Base-by-base conservation (phyloP, 495 filamentous ascomycete species). In the Daldinia childiae region DNA sequence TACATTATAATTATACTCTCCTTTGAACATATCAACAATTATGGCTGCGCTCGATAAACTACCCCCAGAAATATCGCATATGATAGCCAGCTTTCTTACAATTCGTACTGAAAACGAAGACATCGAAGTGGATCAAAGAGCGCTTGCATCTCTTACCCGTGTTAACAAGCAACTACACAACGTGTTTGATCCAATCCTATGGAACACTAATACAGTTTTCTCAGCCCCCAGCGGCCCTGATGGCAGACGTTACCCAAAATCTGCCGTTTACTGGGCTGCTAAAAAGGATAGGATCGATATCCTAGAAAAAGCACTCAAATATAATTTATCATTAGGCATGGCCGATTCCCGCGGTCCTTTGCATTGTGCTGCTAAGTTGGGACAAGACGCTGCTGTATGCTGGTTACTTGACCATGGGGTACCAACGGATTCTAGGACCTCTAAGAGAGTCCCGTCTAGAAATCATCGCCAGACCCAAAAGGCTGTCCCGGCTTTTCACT, bases 391-490 rank as follows among this genome's bases (percentile, higher is more conserved):
- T 27, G 51, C 27, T 7, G 5, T 66, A 15, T 45, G 15, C 21
- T 71, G 68, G 68, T 24, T 71, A 1, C 38, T 71, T 30, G 63
- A 66, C 17, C 68, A 66, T 45, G 63, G 58, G 11, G 62, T 63
- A 8, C 63, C 68, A 4, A 12, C 52, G 24, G 57, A 66, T 43
- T 17, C 26, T 30, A 24, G 1, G n/a, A 45, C 21, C 3, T 9
- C 34, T 7, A 1, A 7, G 14, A 9, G 4, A 17, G 6, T 17
- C 1, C 2, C n/a, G 2, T 17, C 39, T 41, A n/a, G n/a, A n/a
- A 4, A 48, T 24, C 7, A 8, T 24, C 0, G 0, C 38, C 7
- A 30, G 24, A 36, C 48, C 32, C n/a, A 24, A 38, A n/a, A 58
- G 51, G 5, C 32, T 34, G 58, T 51, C 0, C 14, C 27, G 6